Percentiles rank a stretch among this genome's conserved stretches.
Conservation (phyloP, 2,329 filamentous ascomycete genomes). For the Aspergillus latus region DNA sequence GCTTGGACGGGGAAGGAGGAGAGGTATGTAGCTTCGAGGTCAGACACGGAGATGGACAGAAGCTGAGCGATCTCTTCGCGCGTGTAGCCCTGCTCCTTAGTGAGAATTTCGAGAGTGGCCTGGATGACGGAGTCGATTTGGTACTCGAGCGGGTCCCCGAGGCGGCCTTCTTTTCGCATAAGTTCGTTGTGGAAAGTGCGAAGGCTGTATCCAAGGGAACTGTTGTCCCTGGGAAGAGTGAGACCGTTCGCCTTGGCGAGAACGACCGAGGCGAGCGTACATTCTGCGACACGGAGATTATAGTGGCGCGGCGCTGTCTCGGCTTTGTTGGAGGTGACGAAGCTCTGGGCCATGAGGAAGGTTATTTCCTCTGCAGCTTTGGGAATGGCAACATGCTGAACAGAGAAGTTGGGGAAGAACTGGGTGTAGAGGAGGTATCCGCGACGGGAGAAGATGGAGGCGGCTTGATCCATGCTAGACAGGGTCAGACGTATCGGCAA, state of each 20-base stretch:
- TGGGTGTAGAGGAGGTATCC: conserved; percentile 87
- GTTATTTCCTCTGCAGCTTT: conserved; percentile 77
- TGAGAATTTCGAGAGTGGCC: conserved; percentile 68
- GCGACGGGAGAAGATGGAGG: conserved; percentile 86
- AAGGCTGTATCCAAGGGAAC: conserved; percentile 78
- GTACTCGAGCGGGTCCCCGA: conserved; percentile 54
- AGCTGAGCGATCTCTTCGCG: conserved; percentile 76
- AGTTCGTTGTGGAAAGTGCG: conserved; percentile 84
- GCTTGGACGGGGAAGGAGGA: conserved; percentile 86
- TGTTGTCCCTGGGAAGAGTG: conserved; percentile 72
- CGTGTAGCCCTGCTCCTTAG: conserved; percentile 80
- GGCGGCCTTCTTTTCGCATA: conserved; percentile 56
- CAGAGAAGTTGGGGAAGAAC: conserved; percentile 77
- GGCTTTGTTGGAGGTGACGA: conserved; percentile 91
- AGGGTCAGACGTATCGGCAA: background rate
- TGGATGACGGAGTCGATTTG: conserved; percentile 74
- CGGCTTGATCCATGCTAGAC: conserved; percentile 88
- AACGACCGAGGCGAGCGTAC: conserved; percentile 76
- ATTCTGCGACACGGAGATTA: conserved; percentile 95
- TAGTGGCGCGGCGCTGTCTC: conserved; percentile 92
- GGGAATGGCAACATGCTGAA: conserved; percentile 77
- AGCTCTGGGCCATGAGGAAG: conserved; percentile 92
- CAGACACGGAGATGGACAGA: conserved; percentile 66
- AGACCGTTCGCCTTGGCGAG: conserved; percentile 60
- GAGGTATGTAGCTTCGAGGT: conserved; percentile 76